Conservation (phyloP, 2,329 filamentous ascomycete species). For the Diaporthe sp. region DNA sequence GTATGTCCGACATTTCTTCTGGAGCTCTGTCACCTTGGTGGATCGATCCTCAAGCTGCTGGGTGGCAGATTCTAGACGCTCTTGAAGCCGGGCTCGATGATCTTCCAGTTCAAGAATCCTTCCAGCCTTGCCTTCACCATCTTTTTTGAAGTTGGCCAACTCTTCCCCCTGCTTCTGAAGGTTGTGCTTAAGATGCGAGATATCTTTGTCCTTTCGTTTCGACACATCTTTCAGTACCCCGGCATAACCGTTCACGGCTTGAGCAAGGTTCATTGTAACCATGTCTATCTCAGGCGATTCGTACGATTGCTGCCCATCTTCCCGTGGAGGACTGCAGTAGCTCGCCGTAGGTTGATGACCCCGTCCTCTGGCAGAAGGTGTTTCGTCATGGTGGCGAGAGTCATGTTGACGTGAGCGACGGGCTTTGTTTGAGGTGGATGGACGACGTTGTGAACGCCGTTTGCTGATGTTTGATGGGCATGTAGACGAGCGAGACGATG, state of each 20-base stretch:
- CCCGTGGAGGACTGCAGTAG: not conserved
- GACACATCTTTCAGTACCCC: conserved; percentile 1
- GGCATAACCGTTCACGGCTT: conserved; percentile 25
- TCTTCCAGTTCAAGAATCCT: conserved; percentile 43
- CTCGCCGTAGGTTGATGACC: not conserved
- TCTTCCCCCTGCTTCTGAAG: conserved; percentile 15
- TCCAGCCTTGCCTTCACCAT: not conserved
- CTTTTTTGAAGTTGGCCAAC: conserved; percentile 24
- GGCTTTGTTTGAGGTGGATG: not conserved
- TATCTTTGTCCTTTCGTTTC: conserved; percentile 18
- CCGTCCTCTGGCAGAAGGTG: conserved; percentile 16
- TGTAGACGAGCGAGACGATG: conserved; percentile 19
- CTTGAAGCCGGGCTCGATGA: conserved; percentile 43
- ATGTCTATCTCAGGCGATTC: not conserved
- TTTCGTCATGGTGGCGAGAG: not conserved
- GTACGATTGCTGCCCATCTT: not conserved
- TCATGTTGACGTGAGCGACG: not conserved
- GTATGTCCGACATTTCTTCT: conserved; percentile 52
- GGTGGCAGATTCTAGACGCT: conserved; percentile 45
- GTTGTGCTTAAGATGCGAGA: conserved; percentile 21
- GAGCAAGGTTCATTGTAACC: conserved; percentile 27
- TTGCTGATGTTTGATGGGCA: conserved; percentile 32
- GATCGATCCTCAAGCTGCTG: conserved; percentile 47
- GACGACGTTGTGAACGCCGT: not conserved
- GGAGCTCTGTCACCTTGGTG: conserved; percentile 46